These are phyloP conservation scores for Endothia cerciana DNA, from an alignment of 2,329 filamentous ascomycete species.

Conservation along the genomic window DNA sequence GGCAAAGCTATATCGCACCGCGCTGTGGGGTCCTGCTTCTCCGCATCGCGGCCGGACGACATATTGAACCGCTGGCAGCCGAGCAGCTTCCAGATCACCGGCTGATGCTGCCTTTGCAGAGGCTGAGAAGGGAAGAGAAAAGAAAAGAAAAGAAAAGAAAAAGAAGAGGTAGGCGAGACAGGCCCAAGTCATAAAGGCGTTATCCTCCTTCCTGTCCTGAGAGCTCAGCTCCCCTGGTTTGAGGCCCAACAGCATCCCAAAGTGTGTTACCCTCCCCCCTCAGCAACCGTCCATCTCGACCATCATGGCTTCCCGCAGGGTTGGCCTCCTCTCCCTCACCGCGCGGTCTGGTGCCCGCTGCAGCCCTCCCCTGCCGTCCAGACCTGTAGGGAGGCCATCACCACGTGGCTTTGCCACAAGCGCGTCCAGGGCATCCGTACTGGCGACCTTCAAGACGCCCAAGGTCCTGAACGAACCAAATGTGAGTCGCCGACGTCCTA, in stretches of 20 bases:
- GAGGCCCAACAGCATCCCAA: not conserved
- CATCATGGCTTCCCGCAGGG: conserved; percentile 27
- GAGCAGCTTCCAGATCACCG: not conserved
- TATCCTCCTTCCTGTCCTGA: not conserved
- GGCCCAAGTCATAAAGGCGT: not conserved
- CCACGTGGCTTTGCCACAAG: conserved; percentile 37
- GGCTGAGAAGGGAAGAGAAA: not conserved
- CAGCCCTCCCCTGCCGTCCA: conserved; percentile 16
- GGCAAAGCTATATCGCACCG: not conserved
- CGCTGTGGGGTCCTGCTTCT: conserved; percentile 2
- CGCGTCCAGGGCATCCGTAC: conserved; percentile 51
- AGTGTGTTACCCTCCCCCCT: not conserved
- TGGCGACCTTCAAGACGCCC: conserved; percentile 87
- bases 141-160: not conserved
- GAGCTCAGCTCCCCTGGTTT: not conserved
- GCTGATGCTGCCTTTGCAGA: not conserved
- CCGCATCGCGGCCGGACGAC: not conserved
- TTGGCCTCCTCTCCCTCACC: conserved; percentile 19
- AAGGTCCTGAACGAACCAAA: conserved; percentile 93
- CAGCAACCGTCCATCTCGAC: not conserved
- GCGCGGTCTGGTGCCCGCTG: conserved; percentile 20
- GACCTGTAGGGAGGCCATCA: conserved; percentile 16
- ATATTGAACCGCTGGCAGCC: conserved; percentile 10
- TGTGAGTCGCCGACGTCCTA: conserved; percentile 56
- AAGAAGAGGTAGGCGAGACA: not conserved